A percentile compares a stretch with the other conserved stretches of the same genome.
Conservation (phyloP, 345 rosid genomes). For the Excoecaria agallocha region DNA sequence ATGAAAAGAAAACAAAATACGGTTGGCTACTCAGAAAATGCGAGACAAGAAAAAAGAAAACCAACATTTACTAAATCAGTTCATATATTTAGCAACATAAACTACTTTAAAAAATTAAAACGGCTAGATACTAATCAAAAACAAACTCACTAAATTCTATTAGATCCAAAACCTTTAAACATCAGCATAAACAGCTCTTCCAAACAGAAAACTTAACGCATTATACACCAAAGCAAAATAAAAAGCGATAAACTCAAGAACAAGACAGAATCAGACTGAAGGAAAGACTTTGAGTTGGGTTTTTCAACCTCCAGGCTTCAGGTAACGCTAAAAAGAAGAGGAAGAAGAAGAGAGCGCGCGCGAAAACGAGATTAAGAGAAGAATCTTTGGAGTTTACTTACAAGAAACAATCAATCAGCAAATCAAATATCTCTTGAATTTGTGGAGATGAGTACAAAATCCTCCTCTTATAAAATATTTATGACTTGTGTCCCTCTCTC, state of each 20-base stretch:
- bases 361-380: not conserved
- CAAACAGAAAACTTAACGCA: not conserved
- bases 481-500: not conserved
- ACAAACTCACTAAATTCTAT: not conserved
- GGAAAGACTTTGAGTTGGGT: not conserved
- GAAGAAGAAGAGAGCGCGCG: not conserved
- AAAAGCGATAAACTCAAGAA: not conserved
- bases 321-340: not conserved
- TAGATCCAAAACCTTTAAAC: slow-evolving; percentile 4
- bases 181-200: not conserved
- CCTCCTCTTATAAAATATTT: not conserved
- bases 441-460: not conserved
- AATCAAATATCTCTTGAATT: slow-evolving; percentile 3
- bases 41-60: slow-evolving; percentile 2
- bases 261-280: not conserved
- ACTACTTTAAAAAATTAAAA: not conserved
- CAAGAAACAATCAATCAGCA: not conserved
- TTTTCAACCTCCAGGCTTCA: not conserved
- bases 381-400: slow-evolving; percentile 7
- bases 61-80: not conserved
- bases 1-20: not conserved
- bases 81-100: too few relatives aligned
- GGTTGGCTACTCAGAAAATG: slow-evolving; percentile 23
- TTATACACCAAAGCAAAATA: not conserved
- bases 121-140: not conserved